Evolutionary conservation across 1,284 basidiomycete genomes (phyloP).

Genomic region (Trichosporon sp.): DNA sequence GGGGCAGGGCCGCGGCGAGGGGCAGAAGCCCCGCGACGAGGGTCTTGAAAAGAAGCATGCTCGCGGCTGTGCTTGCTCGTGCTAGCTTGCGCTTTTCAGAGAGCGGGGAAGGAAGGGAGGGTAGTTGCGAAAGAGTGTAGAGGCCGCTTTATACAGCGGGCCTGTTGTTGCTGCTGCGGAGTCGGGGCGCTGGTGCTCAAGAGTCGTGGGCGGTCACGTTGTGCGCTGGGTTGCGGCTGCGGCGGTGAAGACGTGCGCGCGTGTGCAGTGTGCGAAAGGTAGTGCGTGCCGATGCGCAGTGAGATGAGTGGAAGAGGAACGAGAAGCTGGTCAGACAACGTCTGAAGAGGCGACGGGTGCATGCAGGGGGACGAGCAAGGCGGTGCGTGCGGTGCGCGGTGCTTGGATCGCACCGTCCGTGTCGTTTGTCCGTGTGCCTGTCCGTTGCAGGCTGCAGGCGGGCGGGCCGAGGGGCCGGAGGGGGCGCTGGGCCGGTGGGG

Average conservation of each 20-base stretch:
- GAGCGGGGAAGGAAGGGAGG: background rate
- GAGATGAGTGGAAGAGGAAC: background rate
- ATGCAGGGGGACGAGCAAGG: background rate
- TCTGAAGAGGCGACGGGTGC: background rate
- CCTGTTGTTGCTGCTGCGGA: background rate
- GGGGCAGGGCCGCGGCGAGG: constrained; percentile 33
- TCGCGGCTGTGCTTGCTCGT: background rate
- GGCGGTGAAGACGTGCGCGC: background rate
- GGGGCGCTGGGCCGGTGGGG: background rate
- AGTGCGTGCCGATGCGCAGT: background rate
- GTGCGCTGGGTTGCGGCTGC: background rate
- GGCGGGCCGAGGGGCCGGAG: background rate
- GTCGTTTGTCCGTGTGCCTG: background rate
- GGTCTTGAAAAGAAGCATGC: constrained; percentile 3
- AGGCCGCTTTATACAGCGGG: background rate
- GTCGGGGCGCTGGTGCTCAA: background rate
- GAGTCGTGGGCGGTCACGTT: background rate
- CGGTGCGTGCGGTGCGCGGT: background rate
- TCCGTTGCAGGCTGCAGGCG: background rate
- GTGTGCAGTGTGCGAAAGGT: background rate
- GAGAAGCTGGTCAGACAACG: background rate
- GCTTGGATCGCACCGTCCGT: background rate
- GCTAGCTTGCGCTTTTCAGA: background rate
- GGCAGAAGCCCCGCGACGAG: constrained; percentile 19
- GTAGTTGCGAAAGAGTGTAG: background rate